phyloP scores from a whole-genome alignment of 129 eudicot genomes.

The Tanacetum coccineum region DNA sequence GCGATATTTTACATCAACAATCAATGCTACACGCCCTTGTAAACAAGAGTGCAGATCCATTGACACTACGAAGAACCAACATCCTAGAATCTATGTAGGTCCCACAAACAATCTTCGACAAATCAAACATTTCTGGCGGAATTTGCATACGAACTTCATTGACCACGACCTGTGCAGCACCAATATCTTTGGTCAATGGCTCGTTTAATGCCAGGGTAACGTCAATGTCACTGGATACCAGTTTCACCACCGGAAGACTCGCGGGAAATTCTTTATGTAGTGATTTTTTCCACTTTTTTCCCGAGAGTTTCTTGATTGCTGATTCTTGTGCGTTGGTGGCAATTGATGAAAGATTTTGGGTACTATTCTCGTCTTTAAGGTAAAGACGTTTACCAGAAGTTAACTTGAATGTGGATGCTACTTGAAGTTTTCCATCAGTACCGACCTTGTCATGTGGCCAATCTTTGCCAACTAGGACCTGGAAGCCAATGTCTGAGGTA shows the following conservation, averaged over 20 bases:
- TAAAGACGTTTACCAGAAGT: constrained; percentile 76
- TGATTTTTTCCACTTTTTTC: constrained; percentile 76
- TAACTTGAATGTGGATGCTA: constrained; percentile 48
- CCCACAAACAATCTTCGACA: constrained; percentile 82
- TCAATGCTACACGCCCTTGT: constrained; percentile 38
- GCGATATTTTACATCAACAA: neutral
- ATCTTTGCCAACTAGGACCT: constrained; percentile 47
- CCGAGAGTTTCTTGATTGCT: constrained; percentile 43
- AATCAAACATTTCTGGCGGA: constrained; percentile 91
- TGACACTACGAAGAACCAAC: constrained; percentile 71
- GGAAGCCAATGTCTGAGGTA: constrained; percentile 53
- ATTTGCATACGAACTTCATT: constrained; percentile 67
- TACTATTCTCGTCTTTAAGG: constrained; percentile 42
- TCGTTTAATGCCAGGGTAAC: constrained; percentile 44
- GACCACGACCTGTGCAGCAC: constrained; percentile 47
- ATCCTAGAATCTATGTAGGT: constrained; percentile 85
- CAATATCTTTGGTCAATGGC: constrained; percentile 47
- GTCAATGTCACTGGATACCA: constrained; percentile 51
- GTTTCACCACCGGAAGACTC: constrained; percentile 79
- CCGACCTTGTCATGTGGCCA: constrained; percentile 91
- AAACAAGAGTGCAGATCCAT: constrained; percentile 81
- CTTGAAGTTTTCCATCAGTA: constrained; percentile 53
- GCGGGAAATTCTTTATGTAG: constrained; percentile 63
- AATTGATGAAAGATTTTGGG: constrained; percentile 21
- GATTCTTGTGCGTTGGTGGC: constrained; percentile 40